Percentiles rank a stretch among this genome's conserved stretches.
phyloP scores from a whole-genome alignment of 139 green algal genomes.

The Parachlorella kessleri region DNA sequence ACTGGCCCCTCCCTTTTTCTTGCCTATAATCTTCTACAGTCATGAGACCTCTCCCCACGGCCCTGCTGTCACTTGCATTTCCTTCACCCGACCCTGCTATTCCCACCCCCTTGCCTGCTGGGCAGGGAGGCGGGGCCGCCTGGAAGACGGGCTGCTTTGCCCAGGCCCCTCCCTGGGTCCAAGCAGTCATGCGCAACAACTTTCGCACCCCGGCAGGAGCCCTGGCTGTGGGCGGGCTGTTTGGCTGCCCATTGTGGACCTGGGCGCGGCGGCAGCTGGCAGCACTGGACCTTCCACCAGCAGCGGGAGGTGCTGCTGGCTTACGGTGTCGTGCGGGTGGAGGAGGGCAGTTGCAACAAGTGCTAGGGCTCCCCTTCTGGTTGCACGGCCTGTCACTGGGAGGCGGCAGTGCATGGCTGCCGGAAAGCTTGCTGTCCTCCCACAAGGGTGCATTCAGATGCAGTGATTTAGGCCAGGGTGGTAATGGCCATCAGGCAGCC shows the following conservation, averaged over 20 bases:
- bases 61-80: too few species aligned
- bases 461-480: too few species aligned
- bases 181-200: constrained; percentile 34
- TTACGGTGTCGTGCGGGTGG: too few species aligned
- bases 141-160: constrained; percentile 50
- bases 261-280: constrained; percentile 31
- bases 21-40: too few species aligned
- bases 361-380: background rate
- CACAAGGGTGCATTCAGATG: too few species aligned
- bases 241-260: constrained; percentile 58
- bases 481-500: too few species aligned
- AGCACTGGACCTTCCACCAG: background rate
- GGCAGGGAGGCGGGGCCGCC: constrained; percentile 30
- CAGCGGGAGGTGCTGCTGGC: too few species aligned
- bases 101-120: background rate
- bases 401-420: background rate
- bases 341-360: background rate
- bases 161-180: constrained; percentile 38
- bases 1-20: too few species aligned
- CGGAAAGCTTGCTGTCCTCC: background rate
- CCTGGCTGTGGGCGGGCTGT: constrained; percentile 48
- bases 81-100: too few species aligned
- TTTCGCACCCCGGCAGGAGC: constrained; percentile 46
- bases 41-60: too few species aligned
- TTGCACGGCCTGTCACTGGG: background rate